A percentile compares a stretch with the other conserved stretches of the same genome.
phyloP scores from a whole-genome alignment of 2,329 filamentous ascomycete species.

The Aspergillus luchuensis region DNA sequence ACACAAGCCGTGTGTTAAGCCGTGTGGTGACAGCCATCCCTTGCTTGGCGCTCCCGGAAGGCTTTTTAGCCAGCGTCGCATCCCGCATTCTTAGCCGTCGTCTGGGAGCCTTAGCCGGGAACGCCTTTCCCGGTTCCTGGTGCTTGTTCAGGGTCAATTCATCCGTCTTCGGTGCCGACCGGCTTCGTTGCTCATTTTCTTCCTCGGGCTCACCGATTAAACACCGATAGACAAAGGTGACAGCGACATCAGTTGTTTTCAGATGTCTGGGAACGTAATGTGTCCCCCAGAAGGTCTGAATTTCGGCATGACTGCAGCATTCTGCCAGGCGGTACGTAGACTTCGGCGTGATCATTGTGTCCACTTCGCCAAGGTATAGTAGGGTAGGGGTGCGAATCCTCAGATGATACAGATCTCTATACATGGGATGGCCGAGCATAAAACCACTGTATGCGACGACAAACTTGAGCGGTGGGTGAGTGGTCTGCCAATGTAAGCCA shows the following conservation, averaged over 20 bases:
- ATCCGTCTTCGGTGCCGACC: background rate
- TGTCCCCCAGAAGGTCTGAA: background rate
- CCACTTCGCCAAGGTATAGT: background rate
- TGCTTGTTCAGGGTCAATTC: background rate
- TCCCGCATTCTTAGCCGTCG: background rate
- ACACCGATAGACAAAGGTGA: background rate
- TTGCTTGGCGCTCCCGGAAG: too few species aligned
- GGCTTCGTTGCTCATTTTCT: background rate
- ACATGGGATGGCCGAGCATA: background rate
- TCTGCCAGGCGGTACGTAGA: background rate
- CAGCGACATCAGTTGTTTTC: background rate
- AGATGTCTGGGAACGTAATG: background rate
- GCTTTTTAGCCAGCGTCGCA: background rate
- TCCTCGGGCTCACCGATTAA: background rate
- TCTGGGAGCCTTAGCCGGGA: background rate
- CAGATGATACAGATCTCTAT: background rate
- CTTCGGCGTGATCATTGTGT: background rate
- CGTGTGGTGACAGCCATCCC: too few species aligned
- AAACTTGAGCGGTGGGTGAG: conserved; percentile 6
- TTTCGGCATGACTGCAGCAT: background rate
- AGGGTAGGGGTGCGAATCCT: background rate
- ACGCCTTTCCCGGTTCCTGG: background rate
- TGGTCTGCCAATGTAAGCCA: background rate
- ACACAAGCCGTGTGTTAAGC: too few species aligned
- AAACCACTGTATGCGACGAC: conserved; percentile 7